Conservation (phyloP, 306 rosid species). For the Arachis stenosperma region DNA sequence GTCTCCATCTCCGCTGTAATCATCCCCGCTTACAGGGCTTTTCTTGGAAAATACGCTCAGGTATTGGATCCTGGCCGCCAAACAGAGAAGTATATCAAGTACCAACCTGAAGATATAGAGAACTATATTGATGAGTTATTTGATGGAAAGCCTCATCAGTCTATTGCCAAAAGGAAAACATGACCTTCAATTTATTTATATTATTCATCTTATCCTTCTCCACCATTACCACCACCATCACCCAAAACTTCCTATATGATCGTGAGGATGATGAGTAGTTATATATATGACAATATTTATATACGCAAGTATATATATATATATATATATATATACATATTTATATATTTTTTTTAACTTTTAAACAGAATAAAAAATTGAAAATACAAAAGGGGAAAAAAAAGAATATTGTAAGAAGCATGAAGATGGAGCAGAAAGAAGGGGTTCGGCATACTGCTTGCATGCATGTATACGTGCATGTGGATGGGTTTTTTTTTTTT, state of each 20-base stretch:
- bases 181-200: not conserved
- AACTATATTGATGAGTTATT: constrained; percentile 72
- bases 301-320: not conserved
- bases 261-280: not conserved
- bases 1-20: constrained; percentile 76
- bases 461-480: not conserved
- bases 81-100: constrained; percentile 81
- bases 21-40: constrained; percentile 81
- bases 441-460: not conserved
- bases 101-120: constrained; percentile 86
- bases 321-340: not conserved
- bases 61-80: constrained; percentile 70
- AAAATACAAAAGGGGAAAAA: not conserved
- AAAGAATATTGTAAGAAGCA: not conserved
- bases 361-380: not conserved
- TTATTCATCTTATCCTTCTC: not conserved
- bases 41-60: constrained; percentile 75
- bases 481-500: not conserved
- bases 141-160: constrained; percentile 63
- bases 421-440: not conserved
- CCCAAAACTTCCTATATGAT: not conserved
- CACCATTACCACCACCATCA: not conserved
- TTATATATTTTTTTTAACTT: not conserved
- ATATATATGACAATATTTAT: not conserved
- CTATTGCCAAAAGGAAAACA: constrained; percentile 56